These are phyloP conservation scores for Ogataea zsoltii DNA, from an alignment of 805 yeast species.

Conservation along the genomic window DNA sequence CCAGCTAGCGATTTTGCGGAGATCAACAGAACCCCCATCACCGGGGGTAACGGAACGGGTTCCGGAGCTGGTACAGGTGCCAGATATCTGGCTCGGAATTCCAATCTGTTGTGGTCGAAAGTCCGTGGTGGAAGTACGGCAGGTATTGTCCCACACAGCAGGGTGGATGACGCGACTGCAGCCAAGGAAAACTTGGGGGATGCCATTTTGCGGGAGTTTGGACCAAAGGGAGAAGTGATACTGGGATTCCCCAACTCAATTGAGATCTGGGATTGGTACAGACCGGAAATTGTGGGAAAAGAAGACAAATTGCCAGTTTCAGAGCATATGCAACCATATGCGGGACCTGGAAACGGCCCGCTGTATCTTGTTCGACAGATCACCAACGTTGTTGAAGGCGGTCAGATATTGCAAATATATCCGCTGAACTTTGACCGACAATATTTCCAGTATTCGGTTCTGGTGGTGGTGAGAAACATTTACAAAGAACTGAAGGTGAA, in stretches of 20 bases:
- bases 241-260: conserved; percentile 29
- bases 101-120: conserved; percentile 19
- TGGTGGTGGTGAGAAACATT: conserved; percentile 17
- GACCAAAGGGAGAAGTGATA: conserved; percentile 40
- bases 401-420: conserved; percentile 14
- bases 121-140: conserved; percentile 9
- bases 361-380: conserved; percentile 31
- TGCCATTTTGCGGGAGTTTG: conserved; percentile 30
- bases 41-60: background rate
- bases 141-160: background rate
- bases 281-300: background rate
- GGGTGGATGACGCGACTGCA: background rate
- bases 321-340: background rate
- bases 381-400: conserved; percentile 13
- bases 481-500: conserved; percentile 20
- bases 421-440: conserved; percentile 30
- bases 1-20: background rate
- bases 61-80: background rate
- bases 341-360: conserved; percentile 24
- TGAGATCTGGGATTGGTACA: conserved; percentile 43
- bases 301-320: background rate
- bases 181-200: background rate
- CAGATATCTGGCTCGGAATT: conserved; percentile 13
- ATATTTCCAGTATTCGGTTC: conserved; percentile 24
- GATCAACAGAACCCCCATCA: conserved; percentile 4